These are phyloP conservation scores for Serendipita vermifera DNA, from an alignment of 768 basidiomycete genomes.

Conservation along the genomic window DNA sequence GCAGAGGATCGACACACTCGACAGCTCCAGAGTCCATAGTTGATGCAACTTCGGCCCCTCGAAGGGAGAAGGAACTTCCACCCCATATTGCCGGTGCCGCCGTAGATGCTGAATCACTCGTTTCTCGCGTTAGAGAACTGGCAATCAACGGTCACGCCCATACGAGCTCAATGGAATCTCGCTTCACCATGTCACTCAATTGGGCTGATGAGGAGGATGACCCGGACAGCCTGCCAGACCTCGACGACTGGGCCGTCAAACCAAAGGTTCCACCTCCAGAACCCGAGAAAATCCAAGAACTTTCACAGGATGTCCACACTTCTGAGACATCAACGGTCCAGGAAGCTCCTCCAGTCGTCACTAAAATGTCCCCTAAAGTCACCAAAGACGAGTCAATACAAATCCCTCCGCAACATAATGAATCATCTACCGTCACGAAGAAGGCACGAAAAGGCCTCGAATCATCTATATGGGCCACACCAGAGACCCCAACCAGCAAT, in stretches of 20 bases:
- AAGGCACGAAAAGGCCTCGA: too few species aligned
- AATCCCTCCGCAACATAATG: too few species aligned
- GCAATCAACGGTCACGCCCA: neutral
- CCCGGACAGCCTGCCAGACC: constrained; percentile 52
- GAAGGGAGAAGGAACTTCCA: neutral
- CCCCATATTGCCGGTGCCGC: constrained; percentile 6
- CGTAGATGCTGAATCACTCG: constrained; percentile 5
- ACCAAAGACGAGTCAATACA: too few species aligned
- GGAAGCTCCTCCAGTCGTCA: too few species aligned
- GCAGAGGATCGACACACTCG: neutral
- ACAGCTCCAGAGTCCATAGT: neutral
- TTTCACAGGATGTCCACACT: too few species aligned
- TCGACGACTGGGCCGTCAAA: constrained; percentile 74
- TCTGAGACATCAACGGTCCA: too few species aligned
- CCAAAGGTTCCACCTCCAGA: too few species aligned
- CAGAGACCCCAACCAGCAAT: too few species aligned
- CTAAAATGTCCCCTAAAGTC: too few species aligned
- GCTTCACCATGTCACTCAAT: constrained; percentile 21
- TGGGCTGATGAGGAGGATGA: constrained; percentile 79
- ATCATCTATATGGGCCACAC: too few species aligned
- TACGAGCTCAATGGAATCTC: constrained; percentile 2
- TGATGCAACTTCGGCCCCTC: neutral
- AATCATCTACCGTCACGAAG: too few species aligned
- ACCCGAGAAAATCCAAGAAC: too few species aligned
- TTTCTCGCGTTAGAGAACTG: neutral